phyloP scores from a whole-genome alignment of 2,329 filamentous ascomycete species.

The Microdochium nivale region DNA sequence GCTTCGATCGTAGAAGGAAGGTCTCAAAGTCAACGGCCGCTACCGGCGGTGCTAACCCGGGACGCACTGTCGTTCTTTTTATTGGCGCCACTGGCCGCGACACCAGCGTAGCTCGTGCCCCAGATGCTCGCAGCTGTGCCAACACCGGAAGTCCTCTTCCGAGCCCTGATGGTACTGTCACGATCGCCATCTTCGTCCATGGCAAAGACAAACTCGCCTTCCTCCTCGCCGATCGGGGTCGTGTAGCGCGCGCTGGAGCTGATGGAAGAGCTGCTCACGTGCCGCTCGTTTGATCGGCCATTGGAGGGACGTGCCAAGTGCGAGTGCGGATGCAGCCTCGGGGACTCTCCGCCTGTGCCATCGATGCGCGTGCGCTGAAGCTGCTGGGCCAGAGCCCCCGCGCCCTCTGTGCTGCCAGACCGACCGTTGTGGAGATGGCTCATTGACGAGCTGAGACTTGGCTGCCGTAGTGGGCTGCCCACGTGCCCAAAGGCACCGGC shows the following conservation, averaged over 20 bases:
- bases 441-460: slow-evolving; percentile 48
- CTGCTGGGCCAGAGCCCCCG: slow-evolving; percentile 53
- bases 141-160: slow-evolving; percentile 40
- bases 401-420: slow-evolving; percentile 36
- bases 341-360: slow-evolving; percentile 28
- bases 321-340: slow-evolving; percentile 41
- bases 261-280: slow-evolving; percentile 51
- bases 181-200: slow-evolving; percentile 56
- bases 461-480: slow-evolving; percentile 56
- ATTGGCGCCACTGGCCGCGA: slow-evolving; percentile 16
- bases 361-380: slow-evolving; percentile 53
- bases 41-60: neutral
- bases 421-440: slow-evolving; percentile 32
- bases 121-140: slow-evolving; percentile 16
- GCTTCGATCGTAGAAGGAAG: neutral
- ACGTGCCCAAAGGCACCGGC: slow-evolving; percentile 53
- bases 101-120: slow-evolving; percentile 23
- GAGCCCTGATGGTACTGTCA: slow-evolving; percentile 30
- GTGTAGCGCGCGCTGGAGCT: slow-evolving; percentile 51
- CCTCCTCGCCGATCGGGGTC: slow-evolving; percentile 58
- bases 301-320: slow-evolving; percentile 31
- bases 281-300: slow-evolving; percentile 41
- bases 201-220: slow-evolving; percentile 54
- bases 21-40: neutral
- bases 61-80: slow-evolving; percentile 12